Conservation (phyloP, 2,329 filamentous ascomycete species). For the Epichloe elymi region DNA sequence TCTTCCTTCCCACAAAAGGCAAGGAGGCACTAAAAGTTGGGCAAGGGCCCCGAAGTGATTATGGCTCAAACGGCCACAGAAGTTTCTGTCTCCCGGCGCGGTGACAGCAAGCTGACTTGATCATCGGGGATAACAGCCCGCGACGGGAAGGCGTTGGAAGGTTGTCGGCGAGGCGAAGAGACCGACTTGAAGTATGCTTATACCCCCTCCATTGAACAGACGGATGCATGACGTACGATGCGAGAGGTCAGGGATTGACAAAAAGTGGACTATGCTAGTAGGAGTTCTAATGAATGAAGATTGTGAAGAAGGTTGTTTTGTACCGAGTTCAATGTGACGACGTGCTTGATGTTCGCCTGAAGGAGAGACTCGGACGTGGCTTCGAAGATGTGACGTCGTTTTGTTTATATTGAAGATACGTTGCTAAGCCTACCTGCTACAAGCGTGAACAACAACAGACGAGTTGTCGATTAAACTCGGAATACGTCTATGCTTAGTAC, state of each 20-base stretch:
- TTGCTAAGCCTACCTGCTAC: too few species aligned
- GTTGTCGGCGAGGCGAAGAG: slow-evolving; percentile 22
- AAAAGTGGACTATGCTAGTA: slow-evolving; percentile 20
- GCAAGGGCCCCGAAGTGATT: slow-evolving; percentile 16
- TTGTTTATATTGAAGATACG: neutral
- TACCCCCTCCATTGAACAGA: slow-evolving; percentile 22
- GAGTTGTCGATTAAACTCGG: too few species aligned
- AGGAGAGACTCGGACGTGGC: too few species aligned
- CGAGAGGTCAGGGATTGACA: slow-evolving; percentile 22
- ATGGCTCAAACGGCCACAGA: slow-evolving; percentile 6
- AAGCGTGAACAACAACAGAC: too few species aligned
- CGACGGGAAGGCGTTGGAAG: slow-evolving; percentile 25
- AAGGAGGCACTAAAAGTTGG: slow-evolving; percentile 22
- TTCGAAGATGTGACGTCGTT: neutral
- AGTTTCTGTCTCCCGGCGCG: slow-evolving; percentile 2
- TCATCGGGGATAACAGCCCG: neutral
- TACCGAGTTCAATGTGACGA: neutral
- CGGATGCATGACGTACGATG: slow-evolving; percentile 19
- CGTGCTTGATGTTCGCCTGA: neutral
- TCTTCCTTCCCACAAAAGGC: slow-evolving; percentile 18
- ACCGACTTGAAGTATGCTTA: slow-evolving; percentile 23
- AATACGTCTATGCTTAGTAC: too few species aligned
- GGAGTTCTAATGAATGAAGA: slow-evolving; percentile 21
- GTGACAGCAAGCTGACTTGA: slow-evolving; percentile 1
- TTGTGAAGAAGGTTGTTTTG: neutral